phyloP scores from a whole-genome alignment of 2,329 filamentous ascomycete species.

The Trichothecium sympodiale region DNA sequence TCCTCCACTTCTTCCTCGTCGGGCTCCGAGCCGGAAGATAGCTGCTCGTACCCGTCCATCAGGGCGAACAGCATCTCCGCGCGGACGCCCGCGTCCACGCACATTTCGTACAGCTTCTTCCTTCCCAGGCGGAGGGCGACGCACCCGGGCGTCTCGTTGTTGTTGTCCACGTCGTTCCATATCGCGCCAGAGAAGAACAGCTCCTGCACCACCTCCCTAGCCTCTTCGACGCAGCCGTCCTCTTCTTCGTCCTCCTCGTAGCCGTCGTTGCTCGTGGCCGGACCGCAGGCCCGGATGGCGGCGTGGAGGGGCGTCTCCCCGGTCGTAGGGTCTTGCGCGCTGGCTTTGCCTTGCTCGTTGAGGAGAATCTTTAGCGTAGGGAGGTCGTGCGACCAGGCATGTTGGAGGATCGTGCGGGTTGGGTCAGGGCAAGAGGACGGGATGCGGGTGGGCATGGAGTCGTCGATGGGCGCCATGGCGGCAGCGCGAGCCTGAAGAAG shows the following conservation, averaged over 20 bases:
- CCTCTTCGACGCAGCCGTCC: constrained; percentile 42
- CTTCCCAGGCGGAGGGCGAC: constrained; percentile 62
- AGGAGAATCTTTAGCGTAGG: constrained; percentile 59
- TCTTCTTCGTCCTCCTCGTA: constrained; percentile 19
- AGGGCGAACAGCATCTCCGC: constrained; percentile 79
- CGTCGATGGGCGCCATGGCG: constrained; percentile 25
- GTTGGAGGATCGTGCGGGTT: constrained; percentile 38
- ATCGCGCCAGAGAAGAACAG: constrained; percentile 83
- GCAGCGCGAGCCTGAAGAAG: neutral
- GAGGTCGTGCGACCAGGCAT: constrained; percentile 51
- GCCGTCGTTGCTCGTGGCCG: constrained; percentile 15
- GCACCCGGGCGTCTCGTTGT: constrained; percentile 86
- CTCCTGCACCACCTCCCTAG: constrained; percentile 58
- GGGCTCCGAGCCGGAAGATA: constrained; percentile 46
- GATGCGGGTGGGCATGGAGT: constrained; percentile 42
- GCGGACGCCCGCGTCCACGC: constrained; percentile 81
- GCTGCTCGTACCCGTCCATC: constrained; percentile 68
- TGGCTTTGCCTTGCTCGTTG: constrained; percentile 50
- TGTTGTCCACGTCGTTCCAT: constrained; percentile 88
- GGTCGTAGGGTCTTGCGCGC: constrained; percentile 73
- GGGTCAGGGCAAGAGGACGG: constrained; percentile 39
- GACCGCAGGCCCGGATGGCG: constrained; percentile 67
- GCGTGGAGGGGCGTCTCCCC: constrained; percentile 84
- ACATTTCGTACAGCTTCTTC: constrained; percentile 62
- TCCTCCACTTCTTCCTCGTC: constrained; percentile 38